A percentile compares a stretch with the other conserved stretches of the same genome.
phyloP scores from a whole-genome alignment of 345 rosid species.

The Bruguiera gymnorhiza region DNA sequence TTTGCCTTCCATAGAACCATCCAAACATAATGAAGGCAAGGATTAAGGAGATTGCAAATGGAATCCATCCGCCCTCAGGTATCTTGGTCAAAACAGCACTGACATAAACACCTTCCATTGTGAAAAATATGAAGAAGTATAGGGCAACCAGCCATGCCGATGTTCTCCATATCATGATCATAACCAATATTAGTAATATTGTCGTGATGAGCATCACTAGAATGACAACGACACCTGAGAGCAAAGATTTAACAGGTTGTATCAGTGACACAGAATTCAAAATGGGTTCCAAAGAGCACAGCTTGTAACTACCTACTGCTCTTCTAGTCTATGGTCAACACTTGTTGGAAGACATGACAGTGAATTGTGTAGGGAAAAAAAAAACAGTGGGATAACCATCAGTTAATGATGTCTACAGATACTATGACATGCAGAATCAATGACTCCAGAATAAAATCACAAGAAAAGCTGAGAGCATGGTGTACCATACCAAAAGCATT shows the following conservation, averaged over 20 bases:
- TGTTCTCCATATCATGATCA: constrained; percentile 88
- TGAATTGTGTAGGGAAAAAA: too few species aligned
- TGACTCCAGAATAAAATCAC: constrained; percentile 1
- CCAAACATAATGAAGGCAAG: constrained; percentile 81
- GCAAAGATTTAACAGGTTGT: not conserved
- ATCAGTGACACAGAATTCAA: not conserved
- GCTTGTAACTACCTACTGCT: too few species aligned
- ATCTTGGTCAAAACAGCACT: constrained; percentile 71
- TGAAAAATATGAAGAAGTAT: constrained; percentile 60
- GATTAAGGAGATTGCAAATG: constrained; percentile 70
- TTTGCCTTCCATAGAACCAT: constrained; percentile 87
- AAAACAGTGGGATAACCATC: too few species aligned
- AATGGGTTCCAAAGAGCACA: too few species aligned
- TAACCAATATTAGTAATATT: constrained; percentile 61
- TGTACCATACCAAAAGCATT: constrained; percentile 65
- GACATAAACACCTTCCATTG: constrained; percentile 77
- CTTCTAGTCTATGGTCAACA: too few species aligned
- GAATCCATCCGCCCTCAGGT: constrained; percentile 89
- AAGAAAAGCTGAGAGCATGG: not conserved
- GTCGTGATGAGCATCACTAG: constrained; percentile 88
- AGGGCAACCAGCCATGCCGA: constrained; percentile 50
- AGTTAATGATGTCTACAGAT: not conserved
- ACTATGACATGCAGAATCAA: not conserved
- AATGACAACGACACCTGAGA: constrained; percentile 78
- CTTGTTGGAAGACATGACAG: too few species aligned